These are phyloP conservation scores for Zygosaccharomyces pseudorouxii DNA, from an alignment of 805 yeast species.

Conservation along the genomic window DNA sequence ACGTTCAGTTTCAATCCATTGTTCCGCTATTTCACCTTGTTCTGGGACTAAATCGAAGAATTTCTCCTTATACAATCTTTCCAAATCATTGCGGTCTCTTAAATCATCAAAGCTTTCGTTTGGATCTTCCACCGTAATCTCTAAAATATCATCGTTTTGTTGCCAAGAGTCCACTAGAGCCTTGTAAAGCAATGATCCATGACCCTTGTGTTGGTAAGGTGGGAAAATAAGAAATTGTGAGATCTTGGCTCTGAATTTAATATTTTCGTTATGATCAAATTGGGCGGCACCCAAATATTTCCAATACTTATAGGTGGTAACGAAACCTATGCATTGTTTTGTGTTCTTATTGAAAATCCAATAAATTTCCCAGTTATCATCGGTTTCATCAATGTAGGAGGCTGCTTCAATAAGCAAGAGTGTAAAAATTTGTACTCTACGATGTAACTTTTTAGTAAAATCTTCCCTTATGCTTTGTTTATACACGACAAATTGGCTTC, in stretches of 20 bases:
- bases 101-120: constrained; percentile 87
- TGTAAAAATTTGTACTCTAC: constrained; percentile 72
- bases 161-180: constrained; percentile 53
- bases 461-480: constrained; percentile 33
- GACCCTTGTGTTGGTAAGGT: constrained; percentile 66
- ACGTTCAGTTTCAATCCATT: constrained; percentile 42
- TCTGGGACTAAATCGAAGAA: constrained; percentile 33
- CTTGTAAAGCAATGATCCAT: constrained; percentile 66
- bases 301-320: constrained; percentile 83
- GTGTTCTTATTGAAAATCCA: constrained; percentile 40
- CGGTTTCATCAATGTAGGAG: constrained; percentile 72
- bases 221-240: constrained; percentile 87
- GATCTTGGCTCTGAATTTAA: constrained; percentile 59
- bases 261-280: constrained; percentile 42
- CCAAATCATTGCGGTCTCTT: constrained; percentile 76
- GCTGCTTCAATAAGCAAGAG: constrained; percentile 92
- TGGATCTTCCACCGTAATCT: constrained; percentile 91
- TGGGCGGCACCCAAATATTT: constrained; percentile 52
- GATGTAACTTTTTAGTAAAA: constrained; percentile 49
- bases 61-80: constrained; percentile 39
- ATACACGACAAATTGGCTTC: constrained; percentile 47
- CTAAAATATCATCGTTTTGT: constrained; percentile 48
- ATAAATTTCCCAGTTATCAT: constrained; percentile 77
- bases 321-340: constrained; percentile 63
- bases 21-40: constrained; percentile 20